These are phyloP conservation scores for Arabis hirsuta DNA, from an alignment of 345 rosid species.

Conservation along the genomic window DNA sequence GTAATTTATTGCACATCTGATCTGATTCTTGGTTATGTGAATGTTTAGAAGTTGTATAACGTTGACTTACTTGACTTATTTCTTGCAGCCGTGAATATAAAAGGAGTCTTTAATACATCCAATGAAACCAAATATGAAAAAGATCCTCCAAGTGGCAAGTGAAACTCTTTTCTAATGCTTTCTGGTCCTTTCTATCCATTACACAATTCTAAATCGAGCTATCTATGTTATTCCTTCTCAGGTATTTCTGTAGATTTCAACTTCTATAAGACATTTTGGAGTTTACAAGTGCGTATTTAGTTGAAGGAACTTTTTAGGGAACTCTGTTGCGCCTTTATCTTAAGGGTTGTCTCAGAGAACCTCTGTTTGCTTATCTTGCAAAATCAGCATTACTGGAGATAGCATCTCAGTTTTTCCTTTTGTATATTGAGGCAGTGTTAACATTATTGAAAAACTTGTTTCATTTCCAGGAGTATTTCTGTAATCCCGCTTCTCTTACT, in stretches of 20 bases:
- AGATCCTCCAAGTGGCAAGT: conserved; percentile 81
- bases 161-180: conserved; percentile 9
- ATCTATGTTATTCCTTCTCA: conserved; percentile 45
- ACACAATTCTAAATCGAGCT: conserved; percentile 15
- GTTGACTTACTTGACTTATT: conserved; percentile 36
- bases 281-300: conserved; percentile 74
- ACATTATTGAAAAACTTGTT: conserved; percentile 11
- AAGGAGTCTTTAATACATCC: conserved; percentile 96
- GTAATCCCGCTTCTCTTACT: conserved; percentile 82
- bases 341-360: conserved; percentile 3
- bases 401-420: conserved; percentile 16
- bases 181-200: conserved; percentile 10
- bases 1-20: background rate
- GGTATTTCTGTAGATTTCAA: conserved; percentile 91
- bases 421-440: conserved; percentile 9
- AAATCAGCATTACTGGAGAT: conserved; percentile 11
- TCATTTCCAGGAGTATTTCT: conserved; percentile 78
- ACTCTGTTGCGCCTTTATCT: conserved; percentile 24
- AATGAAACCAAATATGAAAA: conserved; percentile 94
- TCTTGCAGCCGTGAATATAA: conserved; percentile 92
- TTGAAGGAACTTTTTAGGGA: conserved; percentile 16
- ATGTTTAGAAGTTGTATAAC: conserved; percentile 24
- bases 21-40: conserved; percentile 8
- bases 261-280: conserved; percentile 96
- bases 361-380: conserved; percentile 24